Evolutionary conservation across 768 basidiomycete species (phyloP), one percentile per base, ranked within the genome.

Genomic region (Amanita molliuscula): DNA sequence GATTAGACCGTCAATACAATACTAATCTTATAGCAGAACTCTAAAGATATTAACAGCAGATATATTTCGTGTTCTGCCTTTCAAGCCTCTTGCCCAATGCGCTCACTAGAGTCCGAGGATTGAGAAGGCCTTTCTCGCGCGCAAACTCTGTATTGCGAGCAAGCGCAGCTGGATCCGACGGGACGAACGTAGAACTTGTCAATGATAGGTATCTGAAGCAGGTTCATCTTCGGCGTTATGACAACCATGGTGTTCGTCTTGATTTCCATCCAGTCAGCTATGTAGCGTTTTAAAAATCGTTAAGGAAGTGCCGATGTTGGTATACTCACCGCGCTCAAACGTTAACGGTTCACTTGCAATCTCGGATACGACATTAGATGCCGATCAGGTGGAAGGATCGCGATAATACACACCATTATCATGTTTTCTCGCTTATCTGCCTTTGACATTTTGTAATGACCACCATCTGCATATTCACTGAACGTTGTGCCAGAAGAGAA

Each of bases 241-340:
- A 96, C 82, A 20, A 92, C 84, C 84, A 97, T 87, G 55, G 89
- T 83, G 64, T 99, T 97, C 10, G 91, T 95, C 62, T 86, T 87
- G 59, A 99, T 94, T 65, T 97, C 96, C 85, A 97, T 94, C 96
- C 96, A 99, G 64, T 99, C 96, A 45, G 91, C 90, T 82, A 55
- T 26, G 36, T 33, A 23, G 34, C 42, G 45, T 35, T 16, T 55
- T 16, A 11, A 54, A 25, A 34, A 45, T 34, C 41, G 47, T 48
- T 41, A 34, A 52, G 38, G 43, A 7, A 25, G 15, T n/a, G n/a
- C 33, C 44, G 33, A 28, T 46, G 4, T 25, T 29, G 2, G 15
- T 10, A 16, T 15, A 54, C 65, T 16, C 47, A 87, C 88, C 88
- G 75, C 93, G 77, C 68, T 99, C 95, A 58, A 98, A 99, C 0